Conservation (phyloP, 371 early-diverging fungal genomes). For the Apophysomyces elegans region DNA sequence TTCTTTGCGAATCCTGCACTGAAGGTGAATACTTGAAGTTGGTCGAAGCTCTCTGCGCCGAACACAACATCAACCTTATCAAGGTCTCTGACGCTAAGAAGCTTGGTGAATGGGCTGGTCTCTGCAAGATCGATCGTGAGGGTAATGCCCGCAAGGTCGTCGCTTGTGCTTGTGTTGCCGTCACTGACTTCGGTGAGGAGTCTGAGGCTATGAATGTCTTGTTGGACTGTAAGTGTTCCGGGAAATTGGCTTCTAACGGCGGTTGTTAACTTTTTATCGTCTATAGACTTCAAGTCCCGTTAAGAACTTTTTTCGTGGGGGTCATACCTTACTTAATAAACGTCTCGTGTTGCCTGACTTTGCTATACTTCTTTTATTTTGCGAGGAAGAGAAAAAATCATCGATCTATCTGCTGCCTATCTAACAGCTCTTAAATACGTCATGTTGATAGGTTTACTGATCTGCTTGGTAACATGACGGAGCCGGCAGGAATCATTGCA, state of each 20-base stretch:
- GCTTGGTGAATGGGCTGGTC: constrained; percentile 98
- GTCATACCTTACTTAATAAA: background rate
- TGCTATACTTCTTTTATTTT: background rate
- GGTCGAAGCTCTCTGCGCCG: constrained; percentile 96
- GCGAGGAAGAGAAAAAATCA: no score
- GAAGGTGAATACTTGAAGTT: constrained; percentile 93
- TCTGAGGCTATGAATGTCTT: constrained; percentile 95
- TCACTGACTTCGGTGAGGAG: constrained; percentile 96
- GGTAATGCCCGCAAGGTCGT: constrained; percentile 98
- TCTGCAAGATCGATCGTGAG: constrained; percentile 98
- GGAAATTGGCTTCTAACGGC: no score
- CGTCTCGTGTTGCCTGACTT: background rate
- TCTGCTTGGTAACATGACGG: no score
- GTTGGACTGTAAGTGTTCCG: constrained; percentile 68
- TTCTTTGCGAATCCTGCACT: constrained; percentile 92
- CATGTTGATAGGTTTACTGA: no score
- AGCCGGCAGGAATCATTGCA: no score
- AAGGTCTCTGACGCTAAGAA: constrained; percentile 96
- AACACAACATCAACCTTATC: constrained; percentile 97
- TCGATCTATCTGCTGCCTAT: no score
- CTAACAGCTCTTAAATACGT: no score
- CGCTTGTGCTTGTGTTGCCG: constrained; percentile 92
- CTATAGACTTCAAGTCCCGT: constrained; percentile 70
- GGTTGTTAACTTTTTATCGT: background rate
- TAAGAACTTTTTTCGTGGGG: constrained; percentile 35